Conservation (phyloP, 805 yeast species). For the Candida fluviatilis region DNA sequence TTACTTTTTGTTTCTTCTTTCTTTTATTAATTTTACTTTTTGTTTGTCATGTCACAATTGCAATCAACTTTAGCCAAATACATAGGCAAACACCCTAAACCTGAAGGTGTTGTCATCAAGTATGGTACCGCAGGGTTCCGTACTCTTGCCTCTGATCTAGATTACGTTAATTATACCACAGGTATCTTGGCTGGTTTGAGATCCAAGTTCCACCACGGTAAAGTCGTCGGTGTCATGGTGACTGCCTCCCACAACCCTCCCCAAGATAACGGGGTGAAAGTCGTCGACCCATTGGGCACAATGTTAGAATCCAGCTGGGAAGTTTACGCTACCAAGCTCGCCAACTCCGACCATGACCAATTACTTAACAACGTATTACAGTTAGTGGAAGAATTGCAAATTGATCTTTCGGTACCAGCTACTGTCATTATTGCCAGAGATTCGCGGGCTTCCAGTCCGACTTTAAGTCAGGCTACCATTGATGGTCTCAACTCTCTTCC, state of each 20-base stretch:
- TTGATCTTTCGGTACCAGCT: slow-evolving; percentile 42
- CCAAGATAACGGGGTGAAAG: slow-evolving; percentile 82
- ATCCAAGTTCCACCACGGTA: slow-evolving; percentile 64
- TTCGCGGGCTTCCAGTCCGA: slow-evolving; percentile 80
- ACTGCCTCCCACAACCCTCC: slow-evolving; percentile 97
- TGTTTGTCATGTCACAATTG: not conserved
- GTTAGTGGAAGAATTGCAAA: slow-evolving; percentile 38
- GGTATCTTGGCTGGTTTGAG: slow-evolving; percentile 81
- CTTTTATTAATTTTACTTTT: too few species aligned
- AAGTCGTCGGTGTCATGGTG: slow-evolving; percentile 90
- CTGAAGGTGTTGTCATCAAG: slow-evolving; percentile 37
- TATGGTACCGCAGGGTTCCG: slow-evolving; percentile 99
- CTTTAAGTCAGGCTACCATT: slow-evolving; percentile 52
- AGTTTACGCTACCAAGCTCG: slow-evolving; percentile 68
- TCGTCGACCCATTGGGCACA: slow-evolving; percentile 91
- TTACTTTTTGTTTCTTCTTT: too few species aligned
- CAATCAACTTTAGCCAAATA: slow-evolving; percentile 5
- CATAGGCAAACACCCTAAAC: slow-evolving; percentile 38
- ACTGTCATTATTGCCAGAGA: slow-evolving; percentile 74
- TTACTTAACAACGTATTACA: slow-evolving; percentile 36
- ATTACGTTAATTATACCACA: slow-evolving; percentile 77
- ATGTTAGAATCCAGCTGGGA: slow-evolving; percentile 90
- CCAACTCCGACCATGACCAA: slow-evolving; percentile 56
- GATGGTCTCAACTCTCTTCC: slow-evolving; percentile 57
- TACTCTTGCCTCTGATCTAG: slow-evolving; percentile 62